Percentiles rank a stretch among this genome's conserved stretches.
These are phyloP conservation scores for Byssoonygena ceratinophila DNA, from an alignment of 2,329 filamentous ascomycete species.

Conservation along the genomic window DNA sequence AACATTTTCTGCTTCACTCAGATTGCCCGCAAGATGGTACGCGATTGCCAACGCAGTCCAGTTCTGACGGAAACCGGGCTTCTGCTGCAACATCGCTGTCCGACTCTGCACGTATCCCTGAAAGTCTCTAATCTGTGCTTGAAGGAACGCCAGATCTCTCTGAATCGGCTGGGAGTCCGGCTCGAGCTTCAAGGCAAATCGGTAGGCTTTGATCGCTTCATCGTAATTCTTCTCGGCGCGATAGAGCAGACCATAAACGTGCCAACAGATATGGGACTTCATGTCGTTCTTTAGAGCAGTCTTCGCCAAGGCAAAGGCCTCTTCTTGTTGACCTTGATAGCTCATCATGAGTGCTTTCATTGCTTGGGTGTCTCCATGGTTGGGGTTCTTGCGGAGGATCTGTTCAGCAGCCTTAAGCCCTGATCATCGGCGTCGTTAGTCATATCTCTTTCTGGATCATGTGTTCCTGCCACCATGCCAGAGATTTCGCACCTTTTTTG, in stretches of 20 bases:
- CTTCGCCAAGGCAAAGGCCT: constrained; percentile 89
- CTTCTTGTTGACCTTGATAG: constrained; percentile 78
- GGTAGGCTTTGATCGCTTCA: constrained; percentile 98
- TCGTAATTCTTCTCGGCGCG: constrained; percentile 94
- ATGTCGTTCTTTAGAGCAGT: constrained; percentile 88
- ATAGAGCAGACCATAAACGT: constrained; percentile 93
- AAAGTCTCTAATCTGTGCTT: constrained; percentile 95
- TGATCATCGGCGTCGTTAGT: constrained; percentile 22
- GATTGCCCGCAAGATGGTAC: constrained; percentile 78
- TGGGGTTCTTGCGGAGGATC: constrained; percentile 86
- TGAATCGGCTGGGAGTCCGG: constrained; percentile 93
- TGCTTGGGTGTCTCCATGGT: constrained; percentile 94
- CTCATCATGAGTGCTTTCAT: constrained; percentile 99
- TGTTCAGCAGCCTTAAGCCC: constrained; percentile 93
- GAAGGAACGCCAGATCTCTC: constrained; percentile 80
- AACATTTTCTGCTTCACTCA: constrained; percentile 78
- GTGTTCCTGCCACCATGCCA: neutral
- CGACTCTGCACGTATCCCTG: constrained; percentile 85
- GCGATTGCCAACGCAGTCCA: constrained; percentile 97
- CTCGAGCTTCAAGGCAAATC: constrained; percentile 83
- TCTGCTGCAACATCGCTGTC: constrained; percentile 73
- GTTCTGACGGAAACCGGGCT: constrained; percentile 73
- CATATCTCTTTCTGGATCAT: constrained; percentile 19
- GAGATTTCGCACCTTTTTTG: constrained; percentile 55
- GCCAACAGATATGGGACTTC: constrained; percentile 99